These are phyloP conservation scores for Ophiorrhiza pumila DNA, from an alignment of 257 asterid genomes.

Conservation along the genomic window DNA sequence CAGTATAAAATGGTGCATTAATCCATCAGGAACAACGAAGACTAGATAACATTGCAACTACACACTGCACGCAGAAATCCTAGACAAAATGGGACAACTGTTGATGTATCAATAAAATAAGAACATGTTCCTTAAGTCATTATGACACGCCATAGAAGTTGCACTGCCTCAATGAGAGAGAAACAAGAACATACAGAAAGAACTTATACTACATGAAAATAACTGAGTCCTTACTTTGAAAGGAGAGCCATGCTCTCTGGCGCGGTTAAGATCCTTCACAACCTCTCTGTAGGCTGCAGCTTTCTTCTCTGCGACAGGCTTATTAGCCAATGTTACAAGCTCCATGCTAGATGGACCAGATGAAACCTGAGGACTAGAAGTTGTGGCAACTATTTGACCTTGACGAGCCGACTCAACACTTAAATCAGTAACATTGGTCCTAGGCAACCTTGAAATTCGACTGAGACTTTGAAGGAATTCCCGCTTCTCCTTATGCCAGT, in stretches of 20 bases:
- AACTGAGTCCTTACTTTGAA: slow-evolving; percentile 54
- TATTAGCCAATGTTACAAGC: slow-evolving; percentile 52
- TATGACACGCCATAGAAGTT: neutral
- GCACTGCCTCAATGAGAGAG: neutral
- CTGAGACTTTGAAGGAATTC: slow-evolving; percentile 86
- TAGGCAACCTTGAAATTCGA: slow-evolving; percentile 81
- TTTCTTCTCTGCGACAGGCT: slow-evolving; percentile 64
- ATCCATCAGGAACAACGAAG: slow-evolving; percentile 1
- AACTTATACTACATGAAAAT: neutral
- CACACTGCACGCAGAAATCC: neutral
- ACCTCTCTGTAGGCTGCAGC: slow-evolving; percentile 79
- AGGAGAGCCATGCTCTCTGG: slow-evolving; percentile 71
- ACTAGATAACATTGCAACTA: neutral
- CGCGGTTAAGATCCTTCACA: slow-evolving; percentile 78
- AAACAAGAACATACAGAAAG: neutral
- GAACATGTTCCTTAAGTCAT: neutral
- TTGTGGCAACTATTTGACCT: slow-evolving; percentile 61
- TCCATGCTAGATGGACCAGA: slow-evolving; percentile 56
- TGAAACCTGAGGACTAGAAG: slow-evolving; percentile 57
- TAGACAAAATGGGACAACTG: slow-evolving; percentile 1
- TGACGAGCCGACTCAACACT: slow-evolving; percentile 45
- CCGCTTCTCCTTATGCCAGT: slow-evolving; percentile 89
- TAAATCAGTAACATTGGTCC: slow-evolving; percentile 52
- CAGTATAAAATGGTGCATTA: slow-evolving; percentile 24
- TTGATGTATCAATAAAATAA: neutral